These are phyloP conservation scores for Cyclocybe cylindracea DNA, from an alignment of 768 basidiomycete species.

Conservation along the genomic window DNA sequence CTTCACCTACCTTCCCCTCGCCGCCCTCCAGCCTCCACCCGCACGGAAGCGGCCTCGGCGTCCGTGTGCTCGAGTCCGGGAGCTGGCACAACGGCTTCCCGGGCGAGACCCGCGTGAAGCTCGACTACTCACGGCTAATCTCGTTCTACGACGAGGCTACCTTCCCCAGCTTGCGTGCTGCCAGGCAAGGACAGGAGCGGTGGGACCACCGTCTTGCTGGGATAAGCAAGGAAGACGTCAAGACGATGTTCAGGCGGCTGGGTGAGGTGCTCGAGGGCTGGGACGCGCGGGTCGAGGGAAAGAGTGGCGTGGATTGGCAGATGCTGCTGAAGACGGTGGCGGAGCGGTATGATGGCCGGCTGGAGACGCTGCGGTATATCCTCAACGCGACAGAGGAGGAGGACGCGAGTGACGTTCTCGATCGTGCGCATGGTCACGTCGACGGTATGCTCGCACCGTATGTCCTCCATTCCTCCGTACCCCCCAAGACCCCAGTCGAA, in stretches of 20 bases:
- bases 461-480: slow-evolving; percentile 21
- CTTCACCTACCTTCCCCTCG: not conserved
- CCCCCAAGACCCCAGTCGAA: slow-evolving; percentile 2
- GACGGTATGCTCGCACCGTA: slow-evolving; percentile 33
- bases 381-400: slow-evolving; percentile 24
- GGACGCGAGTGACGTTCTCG: slow-evolving; percentile 7
- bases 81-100: slow-evolving; percentile 43
- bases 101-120: slow-evolving; percentile 42
- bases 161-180: slow-evolving; percentile 35
- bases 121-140: slow-evolving; percentile 41
- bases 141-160: slow-evolving; percentile 44
- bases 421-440: slow-evolving; percentile 27
- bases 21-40: too few relatives aligned
- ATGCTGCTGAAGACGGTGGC: slow-evolving; percentile 36
- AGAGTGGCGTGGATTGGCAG: slow-evolving; percentile 44
- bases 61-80: slow-evolving; percentile 32
- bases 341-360: slow-evolving; percentile 41
- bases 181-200: slow-evolving; percentile 30
- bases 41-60: too few relatives aligned
- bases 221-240: slow-evolving; percentile 29
- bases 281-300: slow-evolving; percentile 6
- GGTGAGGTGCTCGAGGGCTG: slow-evolving; percentile 19
- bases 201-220: slow-evolving; percentile 35
- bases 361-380: slow-evolving; percentile 39
- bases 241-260: slow-evolving; percentile 23